These are phyloP conservation scores for Trichosporon sp. DNA, from an alignment of 1,284 basidiomycete genomes.

Conservation along the genomic window DNA sequence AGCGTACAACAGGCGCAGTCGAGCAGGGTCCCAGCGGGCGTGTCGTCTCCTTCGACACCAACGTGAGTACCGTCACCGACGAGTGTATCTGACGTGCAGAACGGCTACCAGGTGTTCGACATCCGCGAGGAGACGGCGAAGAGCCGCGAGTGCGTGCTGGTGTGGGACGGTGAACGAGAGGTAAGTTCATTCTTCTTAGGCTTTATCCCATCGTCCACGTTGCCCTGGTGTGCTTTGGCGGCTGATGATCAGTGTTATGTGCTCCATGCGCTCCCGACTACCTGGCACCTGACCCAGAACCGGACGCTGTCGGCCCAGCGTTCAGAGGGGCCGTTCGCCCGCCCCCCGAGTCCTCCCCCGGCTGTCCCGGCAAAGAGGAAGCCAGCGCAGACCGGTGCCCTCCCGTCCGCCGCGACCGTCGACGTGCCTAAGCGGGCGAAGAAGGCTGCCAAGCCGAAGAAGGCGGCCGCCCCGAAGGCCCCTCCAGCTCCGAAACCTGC, in stretches of 20 bases:
- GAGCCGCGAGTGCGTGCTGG: constrained; percentile 40
- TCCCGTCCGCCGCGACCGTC: not conserved
- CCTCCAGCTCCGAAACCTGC: not conserved
- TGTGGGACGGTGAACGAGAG: constrained; percentile 33
- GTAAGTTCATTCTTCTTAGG: constrained; percentile 17
- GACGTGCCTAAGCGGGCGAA: not conserved
- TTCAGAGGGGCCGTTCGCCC: constrained; percentile 1
- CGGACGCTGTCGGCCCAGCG: constrained; percentile 22
- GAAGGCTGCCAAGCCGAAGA: not conserved
- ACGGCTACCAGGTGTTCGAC: constrained; percentile 39
- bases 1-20: constrained; percentile 26
- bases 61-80: not conserved
- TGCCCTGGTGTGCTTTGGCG: not conserved
- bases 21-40: constrained; percentile 14
- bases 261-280: constrained; percentile 30
- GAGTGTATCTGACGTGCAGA: constrained; percentile 2
- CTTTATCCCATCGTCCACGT: constrained; percentile 1
- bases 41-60: constrained; percentile 8
- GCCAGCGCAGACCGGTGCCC: not conserved
- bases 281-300: constrained; percentile 35
- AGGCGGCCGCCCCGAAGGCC: not conserved
- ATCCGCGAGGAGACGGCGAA: constrained; percentile 35
- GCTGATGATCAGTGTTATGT: constrained; percentile 8
- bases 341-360: not conserved
- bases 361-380: constrained; percentile 8